Conservation (phyloP, 306 rosid genomes). For the Vigna radiata region DNA sequence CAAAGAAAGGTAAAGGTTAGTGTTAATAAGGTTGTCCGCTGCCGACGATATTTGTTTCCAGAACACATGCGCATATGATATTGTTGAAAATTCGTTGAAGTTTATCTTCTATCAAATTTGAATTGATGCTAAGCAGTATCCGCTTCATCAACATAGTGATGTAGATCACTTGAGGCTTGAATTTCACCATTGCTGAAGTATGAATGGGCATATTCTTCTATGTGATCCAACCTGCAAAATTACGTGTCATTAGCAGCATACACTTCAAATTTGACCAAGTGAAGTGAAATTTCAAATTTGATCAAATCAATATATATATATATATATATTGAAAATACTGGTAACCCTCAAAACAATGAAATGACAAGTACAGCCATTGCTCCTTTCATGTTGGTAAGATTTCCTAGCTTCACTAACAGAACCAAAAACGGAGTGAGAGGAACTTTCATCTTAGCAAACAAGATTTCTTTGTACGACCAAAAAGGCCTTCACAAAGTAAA, state of each 20-base stretch:
- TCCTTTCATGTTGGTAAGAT: conserved; percentile 30
- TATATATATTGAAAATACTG: conserved; percentile 8
- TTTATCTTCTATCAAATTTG: conserved; percentile 35
- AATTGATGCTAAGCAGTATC: conserved; percentile 33
- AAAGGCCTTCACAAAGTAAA: conserved; percentile 3
- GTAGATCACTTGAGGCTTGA: conserved; percentile 70
- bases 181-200: conserved; percentile 77
- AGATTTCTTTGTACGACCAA: conserved; percentile 13
- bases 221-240: conserved; percentile 71
- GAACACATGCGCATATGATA: conserved; percentile 1
- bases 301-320: conserved; percentile 19
- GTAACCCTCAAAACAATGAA: conserved; percentile 22
- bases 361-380: conserved; percentile 9
- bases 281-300: conserved; percentile 21
- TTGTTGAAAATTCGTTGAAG: background rate
- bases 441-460: conserved; percentile 8
- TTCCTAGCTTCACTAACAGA: conserved; percentile 33
- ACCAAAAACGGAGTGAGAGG: conserved; percentile 6
- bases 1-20: background rate
- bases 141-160: conserved; percentile 56
- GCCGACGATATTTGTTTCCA: conserved; percentile 16
- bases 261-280: conserved; percentile 37
- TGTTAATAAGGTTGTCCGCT: background rate
- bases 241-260: conserved; percentile 30
- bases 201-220: conserved; percentile 84